A percentile compares a stretch with the other conserved stretches of the same genome.
Evolutionary conservation across 129 eudicot species (phyloP).

Genomic region (Kitagawia praeruptora): DNA sequence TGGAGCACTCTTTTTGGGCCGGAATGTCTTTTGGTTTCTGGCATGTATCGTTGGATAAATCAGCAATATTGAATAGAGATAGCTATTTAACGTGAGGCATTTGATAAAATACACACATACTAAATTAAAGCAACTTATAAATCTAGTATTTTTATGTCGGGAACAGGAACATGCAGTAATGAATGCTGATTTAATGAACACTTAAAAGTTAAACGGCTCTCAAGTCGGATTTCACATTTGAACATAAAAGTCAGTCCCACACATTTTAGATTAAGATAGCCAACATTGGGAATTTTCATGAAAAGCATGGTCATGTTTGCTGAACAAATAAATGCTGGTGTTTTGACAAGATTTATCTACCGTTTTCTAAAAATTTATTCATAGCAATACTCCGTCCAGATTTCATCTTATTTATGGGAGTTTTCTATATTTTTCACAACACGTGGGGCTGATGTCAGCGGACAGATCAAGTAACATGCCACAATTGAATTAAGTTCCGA

Average conservation of each 20-base stretch:
- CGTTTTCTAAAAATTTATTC: not conserved
- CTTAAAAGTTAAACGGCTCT: not conserved
- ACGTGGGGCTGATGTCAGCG: not conserved
- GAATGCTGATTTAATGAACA: not conserved
- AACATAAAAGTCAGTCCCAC: not conserved
- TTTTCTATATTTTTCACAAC: not conserved
- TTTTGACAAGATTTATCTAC: not conserved
- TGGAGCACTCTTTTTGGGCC: slow-evolving; percentile 61
- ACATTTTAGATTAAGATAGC: not conserved
- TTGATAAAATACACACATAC: not conserved
- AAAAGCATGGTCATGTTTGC: not conserved
- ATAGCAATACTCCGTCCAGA: not conserved
- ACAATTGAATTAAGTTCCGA: not conserved
- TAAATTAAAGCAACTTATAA: not conserved
- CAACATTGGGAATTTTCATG: not conserved
- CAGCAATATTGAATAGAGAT: not conserved
- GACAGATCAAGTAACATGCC: not conserved
- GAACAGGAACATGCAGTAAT: not conserved
- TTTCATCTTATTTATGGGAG: too few species aligned
- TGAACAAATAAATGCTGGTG: not conserved
- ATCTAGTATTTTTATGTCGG: not conserved
- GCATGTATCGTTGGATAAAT: slow-evolving; percentile 8
- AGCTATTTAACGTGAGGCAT: not conserved
- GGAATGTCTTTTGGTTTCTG: slow-evolving; percentile 66
- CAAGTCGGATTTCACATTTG: not conserved